Evolutionary conservation across 2,329 filamentous ascomycete species (phyloP).

Genomic region (Helminthosporium solani): DNA sequence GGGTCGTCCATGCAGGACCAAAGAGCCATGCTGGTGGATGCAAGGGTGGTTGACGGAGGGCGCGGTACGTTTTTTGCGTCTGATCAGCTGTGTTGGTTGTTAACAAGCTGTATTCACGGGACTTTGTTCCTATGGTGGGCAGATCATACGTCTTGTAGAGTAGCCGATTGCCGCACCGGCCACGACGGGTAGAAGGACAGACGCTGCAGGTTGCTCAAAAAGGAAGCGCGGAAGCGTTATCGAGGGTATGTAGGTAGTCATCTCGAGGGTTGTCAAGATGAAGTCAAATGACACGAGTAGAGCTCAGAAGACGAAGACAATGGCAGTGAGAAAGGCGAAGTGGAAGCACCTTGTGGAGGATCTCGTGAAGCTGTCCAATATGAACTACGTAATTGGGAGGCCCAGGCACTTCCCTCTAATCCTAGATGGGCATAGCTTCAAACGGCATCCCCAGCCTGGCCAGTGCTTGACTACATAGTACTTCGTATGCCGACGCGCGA

Average conservation of each 20-base stretch:
- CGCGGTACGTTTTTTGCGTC: slow-evolving; percentile 63
- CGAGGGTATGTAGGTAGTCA: slow-evolving; percentile 79
- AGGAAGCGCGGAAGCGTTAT: slow-evolving; percentile 71
- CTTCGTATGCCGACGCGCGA: slow-evolving; percentile 8
- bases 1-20: slow-evolving; percentile 58
- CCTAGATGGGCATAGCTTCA: too few species aligned
- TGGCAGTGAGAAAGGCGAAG: too few species aligned
- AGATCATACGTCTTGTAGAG: slow-evolving; percentile 58
- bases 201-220: slow-evolving; percentile 70
- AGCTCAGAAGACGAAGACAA: too few species aligned
- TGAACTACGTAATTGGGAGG: too few species aligned
- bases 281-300: too few species aligned
- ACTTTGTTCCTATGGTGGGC: slow-evolving; percentile 4
- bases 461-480: slow-evolving; percentile 14
- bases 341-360: too few species aligned
- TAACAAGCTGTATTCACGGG: neutral
- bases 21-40: slow-evolving; percentile 60
- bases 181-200: slow-evolving; percentile 73
- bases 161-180: slow-evolving; percentile 74
- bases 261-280: slow-evolving; percentile 44
- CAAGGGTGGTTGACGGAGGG: slow-evolving; percentile 65
- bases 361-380: too few species aligned
- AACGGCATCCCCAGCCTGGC: too few species aligned
- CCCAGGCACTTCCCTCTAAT: too few species aligned
- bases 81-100: slow-evolving; percentile 50